Percentiles rank a stretch among this genome's conserved stretches.
These are phyloP conservation scores for Nemania sp. DNA, from an alignment of 2,329 filamentous ascomycete genomes.

Conservation along the genomic window DNA sequence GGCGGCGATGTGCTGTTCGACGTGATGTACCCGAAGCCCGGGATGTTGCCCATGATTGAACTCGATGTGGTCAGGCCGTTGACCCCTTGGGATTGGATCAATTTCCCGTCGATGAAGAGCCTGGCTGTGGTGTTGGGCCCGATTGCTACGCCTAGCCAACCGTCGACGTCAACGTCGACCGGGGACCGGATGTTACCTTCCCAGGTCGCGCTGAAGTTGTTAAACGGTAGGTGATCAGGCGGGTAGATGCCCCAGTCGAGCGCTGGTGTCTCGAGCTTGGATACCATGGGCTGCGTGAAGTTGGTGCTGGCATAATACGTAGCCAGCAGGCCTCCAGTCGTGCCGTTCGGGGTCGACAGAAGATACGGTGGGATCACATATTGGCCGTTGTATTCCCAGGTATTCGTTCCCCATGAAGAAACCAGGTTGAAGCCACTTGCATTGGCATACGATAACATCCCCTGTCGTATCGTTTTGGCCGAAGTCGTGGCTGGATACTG, in stretches of 20 bases:
- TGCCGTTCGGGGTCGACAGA: conserved; percentile 41
- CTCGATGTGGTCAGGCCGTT: conserved; percentile 32
- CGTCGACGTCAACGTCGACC: conserved; percentile 44
- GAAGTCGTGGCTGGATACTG: conserved; percentile 43
- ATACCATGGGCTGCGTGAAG: conserved; percentile 39
- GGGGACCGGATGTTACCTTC: conserved; percentile 45
- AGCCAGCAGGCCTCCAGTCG: conserved; percentile 42
- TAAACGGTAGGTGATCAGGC: conserved; percentile 46
- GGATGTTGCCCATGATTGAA: conserved; percentile 47
- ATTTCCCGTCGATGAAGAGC: conserved; percentile 42
- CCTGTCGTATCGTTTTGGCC: conserved; percentile 46
- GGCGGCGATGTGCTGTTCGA: conserved; percentile 44
- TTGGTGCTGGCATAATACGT: conserved; percentile 48
- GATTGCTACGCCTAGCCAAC: conserved; percentile 48
- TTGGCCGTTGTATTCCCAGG: conserved; percentile 49
- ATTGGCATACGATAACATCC: conserved; percentile 38
- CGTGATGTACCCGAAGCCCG: conserved; percentile 42
- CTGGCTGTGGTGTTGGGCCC: conserved; percentile 45
- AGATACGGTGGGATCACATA: conserved; percentile 48
- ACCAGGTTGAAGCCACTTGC: conserved; percentile 38
- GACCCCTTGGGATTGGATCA: conserved; percentile 35
- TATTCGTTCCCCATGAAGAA: conserved; percentile 48
- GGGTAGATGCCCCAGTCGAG: conserved; percentile 51
- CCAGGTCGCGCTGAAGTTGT: conserved; percentile 50
- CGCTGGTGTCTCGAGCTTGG: conserved; percentile 43